Base-by-base conservation (phyloP, 176 grass and related monocot species). In the Urochloa ruziziensis region DNA sequence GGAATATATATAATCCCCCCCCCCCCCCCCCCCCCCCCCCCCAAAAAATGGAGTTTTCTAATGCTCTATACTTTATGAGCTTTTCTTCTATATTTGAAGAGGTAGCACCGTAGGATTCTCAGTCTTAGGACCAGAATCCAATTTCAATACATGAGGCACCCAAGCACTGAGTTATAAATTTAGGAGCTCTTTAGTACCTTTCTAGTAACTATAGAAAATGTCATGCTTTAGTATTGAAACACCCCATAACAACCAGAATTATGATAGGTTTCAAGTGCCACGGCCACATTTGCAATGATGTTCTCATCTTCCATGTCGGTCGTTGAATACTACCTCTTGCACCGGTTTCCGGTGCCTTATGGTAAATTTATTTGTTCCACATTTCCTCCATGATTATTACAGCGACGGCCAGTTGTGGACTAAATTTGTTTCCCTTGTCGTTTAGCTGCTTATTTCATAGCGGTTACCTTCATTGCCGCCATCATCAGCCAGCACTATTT, bases 301-400 rank as follows among this genome's bases (percentile, higher is more conserved):
- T 98, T 98, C 83, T 98, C 95, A 12, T 92, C 91, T 46, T 94
- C 92, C 37, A 93, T 98, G 86, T 91, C 91, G 0, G 89, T 87
- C 2, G 62, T 98, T 13, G 90, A 98, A 62, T 98, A 91, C 81
- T 93, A 93, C 75, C 86, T 98, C 69, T 40, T 93, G 61, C 72
- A 86, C 13, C 74, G 92, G 4, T 94, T 94, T 63, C 92, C 90
- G 0, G 83, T 97, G 32, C 88, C 88, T 75, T 92, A 94, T 62
- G 95, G 95, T 94, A 83, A 83, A 28, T 27, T 3, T 79, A 5
- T 63, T 29, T 44, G n/a, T 21, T 18, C 15, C 7, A 18, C 36
- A 33, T 56, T 1, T 6, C 9, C 3, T 27, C 2, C 7, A 54
- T 4, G 23, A 27, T 27, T 59, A 27, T 27, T 25, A 23, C 19